A percentile compares a stretch with the other conserved stretches of the same genome.
These are phyloP conservation scores for Closterium sp. DNA, from an alignment of 139 green algal species.

Conservation along the genomic window DNA sequence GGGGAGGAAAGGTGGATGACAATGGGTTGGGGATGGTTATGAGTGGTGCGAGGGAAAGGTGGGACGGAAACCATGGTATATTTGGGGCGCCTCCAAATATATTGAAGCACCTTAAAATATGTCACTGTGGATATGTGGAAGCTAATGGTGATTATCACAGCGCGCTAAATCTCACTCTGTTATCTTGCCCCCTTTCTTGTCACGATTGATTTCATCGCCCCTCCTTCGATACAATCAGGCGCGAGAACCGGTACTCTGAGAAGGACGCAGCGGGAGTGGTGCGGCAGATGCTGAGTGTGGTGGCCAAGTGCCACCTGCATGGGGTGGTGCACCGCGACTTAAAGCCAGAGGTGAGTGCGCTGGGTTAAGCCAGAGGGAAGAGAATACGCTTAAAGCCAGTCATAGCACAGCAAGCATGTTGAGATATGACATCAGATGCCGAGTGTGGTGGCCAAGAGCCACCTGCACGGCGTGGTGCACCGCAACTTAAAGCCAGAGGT, in stretches of 20 bases:
- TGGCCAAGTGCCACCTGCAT: conserved; percentile 69
- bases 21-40: no score
- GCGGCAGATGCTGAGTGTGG: conserved; percentile 19
- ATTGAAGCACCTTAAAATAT: no score
- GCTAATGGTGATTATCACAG: no score
- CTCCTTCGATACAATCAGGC: background rate
- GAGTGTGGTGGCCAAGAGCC: conserved; percentile 36
- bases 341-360: conserved; percentile 39
- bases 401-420: background rate
- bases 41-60: no score
- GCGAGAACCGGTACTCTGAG: background rate
- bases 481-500: conserved; percentile 16
- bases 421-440: background rate
- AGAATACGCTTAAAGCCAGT: background rate
- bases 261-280: background rate
- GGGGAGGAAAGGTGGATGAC: background rate
- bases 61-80: no score
- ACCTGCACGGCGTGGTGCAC: conserved; percentile 88
- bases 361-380: background rate
- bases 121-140: no score
- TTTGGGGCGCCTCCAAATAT: no score
- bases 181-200: background rate
- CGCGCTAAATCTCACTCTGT: no score
- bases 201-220: background rate
- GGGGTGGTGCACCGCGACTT: conserved; percentile 81